A percentile compares a stretch with the other conserved stretches of the same genome.
Evolutionary conservation across 208 protist species (phyloP).

Genomic region (Crithidia sp.): DNA sequence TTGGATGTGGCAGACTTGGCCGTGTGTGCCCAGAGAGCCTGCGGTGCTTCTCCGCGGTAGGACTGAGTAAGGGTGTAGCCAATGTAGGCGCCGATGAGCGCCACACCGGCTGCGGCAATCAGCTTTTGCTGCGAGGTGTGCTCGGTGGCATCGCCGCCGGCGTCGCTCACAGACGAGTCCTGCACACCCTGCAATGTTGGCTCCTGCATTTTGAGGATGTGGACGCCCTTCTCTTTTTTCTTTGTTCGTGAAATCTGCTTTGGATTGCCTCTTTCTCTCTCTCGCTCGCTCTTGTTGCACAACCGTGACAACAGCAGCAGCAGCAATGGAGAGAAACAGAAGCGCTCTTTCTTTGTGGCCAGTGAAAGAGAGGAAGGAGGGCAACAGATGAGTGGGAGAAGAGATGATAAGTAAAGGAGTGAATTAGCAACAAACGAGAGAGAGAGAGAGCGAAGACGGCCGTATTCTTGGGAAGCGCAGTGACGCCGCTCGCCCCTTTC

Average conservation of each 20-base stretch:
- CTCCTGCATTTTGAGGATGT: slow-evolving; percentile 1
- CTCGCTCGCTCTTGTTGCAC: not conserved
- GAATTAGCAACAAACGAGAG: not conserved
- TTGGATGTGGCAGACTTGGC: not conserved
- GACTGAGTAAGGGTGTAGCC: slow-evolving; percentile 45
- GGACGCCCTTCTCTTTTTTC: not conserved
- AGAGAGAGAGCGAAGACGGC: not conserved
- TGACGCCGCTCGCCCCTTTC: too few species aligned
- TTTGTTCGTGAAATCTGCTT: not conserved
- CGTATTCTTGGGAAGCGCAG: not conserved
- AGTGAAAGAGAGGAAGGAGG: too few species aligned
- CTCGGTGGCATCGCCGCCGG: not conserved
- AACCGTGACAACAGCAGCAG: too few species aligned
- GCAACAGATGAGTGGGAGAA: not conserved
- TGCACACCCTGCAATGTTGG: slow-evolving; percentile 10
- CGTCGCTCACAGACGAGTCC: not conserved
- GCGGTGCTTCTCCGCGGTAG: slow-evolving; percentile 28
- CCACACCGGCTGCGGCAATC: slow-evolving; percentile 47
- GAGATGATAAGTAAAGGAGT: not conserved
- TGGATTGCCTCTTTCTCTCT: not conserved
- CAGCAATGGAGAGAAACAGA: too few species aligned
- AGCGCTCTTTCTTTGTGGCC: too few species aligned
- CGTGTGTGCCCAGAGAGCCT: slow-evolving; percentile 43
- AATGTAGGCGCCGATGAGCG: slow-evolving; percentile 46
- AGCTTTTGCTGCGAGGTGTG: slow-evolving; percentile 11